Evolutionary conservation across 2,329 filamentous ascomycete genomes (phyloP).

Genomic region (Dothistroma septosporum): DNA sequence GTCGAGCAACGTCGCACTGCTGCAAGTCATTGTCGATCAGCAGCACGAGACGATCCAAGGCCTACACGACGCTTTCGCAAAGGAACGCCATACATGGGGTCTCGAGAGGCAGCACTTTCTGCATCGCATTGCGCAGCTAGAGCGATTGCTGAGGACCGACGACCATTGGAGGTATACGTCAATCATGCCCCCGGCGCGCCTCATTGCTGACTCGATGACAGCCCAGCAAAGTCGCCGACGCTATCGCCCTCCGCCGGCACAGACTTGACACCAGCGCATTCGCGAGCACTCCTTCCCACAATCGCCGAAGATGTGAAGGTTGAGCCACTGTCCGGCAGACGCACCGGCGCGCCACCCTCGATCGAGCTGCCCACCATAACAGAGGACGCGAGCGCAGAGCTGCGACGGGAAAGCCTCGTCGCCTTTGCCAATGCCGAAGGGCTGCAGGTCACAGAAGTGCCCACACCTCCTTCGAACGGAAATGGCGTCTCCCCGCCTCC

Average conservation of each 20-base stretch:
- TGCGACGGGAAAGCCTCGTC: conserved; percentile 21
- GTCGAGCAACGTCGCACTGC: conserved; percentile 14
- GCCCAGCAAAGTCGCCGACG: conserved; percentile 35
- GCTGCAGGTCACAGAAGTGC: conserved; percentile 31
- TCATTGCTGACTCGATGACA: conserved; percentile 17
- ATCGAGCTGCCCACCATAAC: conserved; percentile 24
- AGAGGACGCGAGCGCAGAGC: conserved; percentile 13
- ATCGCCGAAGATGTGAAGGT: conserved; percentile 35
- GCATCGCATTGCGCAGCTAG: conserved; percentile 34
- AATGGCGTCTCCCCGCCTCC: conserved; percentile 32
- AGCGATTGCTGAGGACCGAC: conserved; percentile 32
- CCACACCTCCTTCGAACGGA: conserved; percentile 24
- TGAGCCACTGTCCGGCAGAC: conserved; percentile 22
- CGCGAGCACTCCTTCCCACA: conserved; percentile 29
- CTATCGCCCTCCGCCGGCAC: conserved; percentile 27
- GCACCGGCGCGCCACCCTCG: conserved; percentile 26
- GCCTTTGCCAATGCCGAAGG: conserved; percentile 25
- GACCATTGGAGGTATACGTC: conserved; percentile 29
- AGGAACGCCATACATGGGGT: conserved; percentile 34
- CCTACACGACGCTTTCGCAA: conserved; percentile 35
- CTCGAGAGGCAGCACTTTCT: conserved; percentile 33
- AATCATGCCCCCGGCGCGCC: neutral
- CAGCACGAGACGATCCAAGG: conserved; percentile 31
- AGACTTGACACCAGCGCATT: conserved; percentile 21
- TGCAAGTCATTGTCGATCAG: conserved; percentile 35